Conservation (phyloP, 2,329 filamentous ascomycete species). For the Hypoxylon sp. region DNA sequence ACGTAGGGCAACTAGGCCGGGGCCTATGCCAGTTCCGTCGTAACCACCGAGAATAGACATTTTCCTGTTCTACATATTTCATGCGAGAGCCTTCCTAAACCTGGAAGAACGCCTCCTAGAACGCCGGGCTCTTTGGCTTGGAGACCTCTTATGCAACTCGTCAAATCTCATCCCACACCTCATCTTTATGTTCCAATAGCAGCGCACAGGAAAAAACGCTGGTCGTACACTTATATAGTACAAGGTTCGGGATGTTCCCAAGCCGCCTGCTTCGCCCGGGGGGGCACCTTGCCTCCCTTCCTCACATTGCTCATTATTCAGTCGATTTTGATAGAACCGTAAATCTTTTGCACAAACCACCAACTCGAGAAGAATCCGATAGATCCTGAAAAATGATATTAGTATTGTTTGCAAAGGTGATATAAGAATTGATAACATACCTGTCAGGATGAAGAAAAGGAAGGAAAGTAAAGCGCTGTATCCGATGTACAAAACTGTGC, state of each 20-base stretch:
- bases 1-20: constrained; percentile 6
- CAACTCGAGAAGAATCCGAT: constrained; percentile 97
- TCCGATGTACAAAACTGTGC: constrained; percentile 91
- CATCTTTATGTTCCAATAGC: constrained; percentile 17
- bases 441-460: constrained; percentile 93
- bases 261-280: neutral
- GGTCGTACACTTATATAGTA: constrained; percentile 42
- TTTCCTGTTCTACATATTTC: constrained; percentile 28
- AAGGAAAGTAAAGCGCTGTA: constrained; percentile 93
- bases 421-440: constrained; percentile 70
- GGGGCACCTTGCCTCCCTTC: neutral
- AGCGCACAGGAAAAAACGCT: constrained; percentile 18
- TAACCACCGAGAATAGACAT: constrained; percentile 14
- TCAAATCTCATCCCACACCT: constrained; percentile 25
- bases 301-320: constrained; percentile 58
- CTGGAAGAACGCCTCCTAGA: constrained; percentile 36
- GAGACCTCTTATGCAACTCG: constrained; percentile 37
- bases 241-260: constrained; percentile 10
- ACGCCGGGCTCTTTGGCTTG: constrained; percentile 33
- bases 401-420: constrained; percentile 4
- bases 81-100: constrained; percentile 28
- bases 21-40: constrained; percentile 18
- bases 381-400: constrained; percentile 72
- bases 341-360: constrained; percentile 94
- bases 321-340: constrained; percentile 98